Evolutionary conservation across 2,329 filamentous ascomycete species (phyloP).

Genomic region (Pseudogymnoascus sp.): DNA sequence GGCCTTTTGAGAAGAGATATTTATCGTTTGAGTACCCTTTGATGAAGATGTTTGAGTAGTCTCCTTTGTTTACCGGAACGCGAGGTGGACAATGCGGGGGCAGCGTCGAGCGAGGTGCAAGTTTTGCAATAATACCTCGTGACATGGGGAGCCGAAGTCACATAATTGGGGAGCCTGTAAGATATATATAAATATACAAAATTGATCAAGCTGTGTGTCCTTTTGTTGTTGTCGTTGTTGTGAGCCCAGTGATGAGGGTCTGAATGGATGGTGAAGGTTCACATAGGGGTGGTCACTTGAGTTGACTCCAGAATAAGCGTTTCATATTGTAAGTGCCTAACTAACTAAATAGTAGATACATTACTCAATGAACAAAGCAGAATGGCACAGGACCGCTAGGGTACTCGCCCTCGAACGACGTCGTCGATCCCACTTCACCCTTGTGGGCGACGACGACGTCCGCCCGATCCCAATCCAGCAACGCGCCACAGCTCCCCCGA

Average conservation of each 20-base stretch:
- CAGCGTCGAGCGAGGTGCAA: background rate
- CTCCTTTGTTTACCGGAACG: background rate
- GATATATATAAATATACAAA: constrained; percentile 2
- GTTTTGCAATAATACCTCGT: background rate
- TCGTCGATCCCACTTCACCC: background rate
- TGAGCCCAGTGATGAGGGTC: background rate
- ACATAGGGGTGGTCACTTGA: background rate
- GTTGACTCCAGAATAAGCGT: background rate
- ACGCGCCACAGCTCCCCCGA: background rate
- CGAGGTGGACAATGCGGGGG: background rate
- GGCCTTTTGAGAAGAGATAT: background rate
- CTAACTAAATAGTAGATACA: background rate
- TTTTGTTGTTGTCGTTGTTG: background rate
- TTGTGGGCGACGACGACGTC: background rate
- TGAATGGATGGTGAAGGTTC: background rate
- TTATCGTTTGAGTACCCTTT: background rate
- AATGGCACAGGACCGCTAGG: background rate
- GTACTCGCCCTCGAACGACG: background rate
- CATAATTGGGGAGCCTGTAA: constrained; percentile 2
- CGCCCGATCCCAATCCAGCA: background rate
- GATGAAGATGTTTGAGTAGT: too few relatives aligned
- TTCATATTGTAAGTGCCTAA: background rate
- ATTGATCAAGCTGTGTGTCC: background rate
- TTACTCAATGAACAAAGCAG: background rate
- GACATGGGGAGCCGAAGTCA: background rate